Evolutionary conservation across 148 eudicot species (phyloP), one percentile per base, ranked within the genome.

Genomic region (Polygonum aviculare): DNA sequence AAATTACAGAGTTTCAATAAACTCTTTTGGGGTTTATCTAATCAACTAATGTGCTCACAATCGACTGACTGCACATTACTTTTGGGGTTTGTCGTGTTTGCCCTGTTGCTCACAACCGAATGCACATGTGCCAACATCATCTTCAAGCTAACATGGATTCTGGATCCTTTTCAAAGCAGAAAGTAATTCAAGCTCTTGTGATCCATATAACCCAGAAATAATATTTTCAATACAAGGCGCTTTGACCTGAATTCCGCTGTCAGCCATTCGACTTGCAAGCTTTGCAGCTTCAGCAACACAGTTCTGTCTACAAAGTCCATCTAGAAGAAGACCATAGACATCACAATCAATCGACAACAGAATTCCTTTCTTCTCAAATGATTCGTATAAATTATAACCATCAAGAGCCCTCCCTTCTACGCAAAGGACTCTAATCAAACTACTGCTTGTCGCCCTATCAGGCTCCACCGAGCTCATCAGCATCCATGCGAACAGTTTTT

Each of bases 401-500:
- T 94, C 97, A 51, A 89, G 48, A n/a, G 84, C 78, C 79, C 83
- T 81, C 38, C 89, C 91, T 41, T 84, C 79, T 19, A 65, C 76
- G 83, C 93, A 85, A 54, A 92, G 45, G 19, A 69, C 40, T 76
- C 60, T 86, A 59, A 94, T 77, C 78, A 91, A 69, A 38, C 77
- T 78, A 72, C 89, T 87, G 70, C 88, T 87, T 57, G 96, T 86
- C 69, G 82, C 80, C 22, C 90, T 86, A 82, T 85, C 85, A 73
- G 96, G 97, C 80, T 79, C 89, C 65, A 90, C 39, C 12, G 54
- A 84, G 81, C 80, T 82, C 54, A 74, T 80, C 51, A 91, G 51
- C 97, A 92, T 90, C 87, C 77, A 84, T 81, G 72, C 81, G 47
- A 90, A 92, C 49, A 90, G 77, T 82, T 88, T 83, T 76, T 90